phyloP scores from a whole-genome alignment of 2,329 filamentous ascomycete species.

The Fusarium mangiferae region DNA sequence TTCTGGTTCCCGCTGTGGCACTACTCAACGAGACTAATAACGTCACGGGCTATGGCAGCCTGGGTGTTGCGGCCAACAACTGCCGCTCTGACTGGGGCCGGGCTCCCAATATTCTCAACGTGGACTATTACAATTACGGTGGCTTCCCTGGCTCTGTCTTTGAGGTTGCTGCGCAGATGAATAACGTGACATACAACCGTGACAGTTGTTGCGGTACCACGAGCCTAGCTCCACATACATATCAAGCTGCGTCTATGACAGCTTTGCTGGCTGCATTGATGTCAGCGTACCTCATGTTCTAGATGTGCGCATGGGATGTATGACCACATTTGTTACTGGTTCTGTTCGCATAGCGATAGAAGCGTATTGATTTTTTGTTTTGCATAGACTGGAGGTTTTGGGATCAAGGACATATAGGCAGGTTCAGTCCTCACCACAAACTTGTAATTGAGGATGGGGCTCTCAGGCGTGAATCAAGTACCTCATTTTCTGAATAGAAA shows the following conservation, averaged over 20 bases:
- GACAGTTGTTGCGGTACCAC: constrained; percentile 63
- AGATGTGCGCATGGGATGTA: background rate
- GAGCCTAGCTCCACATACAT: constrained; percentile 45
- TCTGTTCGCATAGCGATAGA: constrained; percentile 8
- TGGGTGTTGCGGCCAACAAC: constrained; percentile 71
- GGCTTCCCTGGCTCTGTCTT: constrained; percentile 77
- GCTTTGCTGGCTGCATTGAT: constrained; percentile 35
- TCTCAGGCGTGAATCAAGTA: background rate
- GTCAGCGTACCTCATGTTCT: constrained; percentile 37
- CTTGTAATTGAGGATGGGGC: background rate
- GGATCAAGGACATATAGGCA: constrained; percentile 19
- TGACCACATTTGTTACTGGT: background rate
- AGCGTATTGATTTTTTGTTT: constrained; percentile 34
- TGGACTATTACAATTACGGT: constrained; percentile 86
- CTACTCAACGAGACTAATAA: constrained; percentile 79
- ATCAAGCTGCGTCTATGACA: constrained; percentile 32
- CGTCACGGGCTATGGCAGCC: constrained; percentile 69
- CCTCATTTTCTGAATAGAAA: background rate
- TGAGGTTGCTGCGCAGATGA: constrained; percentile 73
- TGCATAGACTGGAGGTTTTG: constrained; percentile 21
- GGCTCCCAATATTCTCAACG: constrained; percentile 81
- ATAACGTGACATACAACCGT: constrained; percentile 76
- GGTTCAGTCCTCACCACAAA: constrained; percentile 16
- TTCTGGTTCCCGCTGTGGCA: constrained; percentile 78
- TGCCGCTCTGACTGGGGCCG: constrained; percentile 72